Evolutionary conservation across 225 moss, liverwort and hornwort genomes (phyloP).

Genomic region (Rhytidiadelphus loreus): DNA sequence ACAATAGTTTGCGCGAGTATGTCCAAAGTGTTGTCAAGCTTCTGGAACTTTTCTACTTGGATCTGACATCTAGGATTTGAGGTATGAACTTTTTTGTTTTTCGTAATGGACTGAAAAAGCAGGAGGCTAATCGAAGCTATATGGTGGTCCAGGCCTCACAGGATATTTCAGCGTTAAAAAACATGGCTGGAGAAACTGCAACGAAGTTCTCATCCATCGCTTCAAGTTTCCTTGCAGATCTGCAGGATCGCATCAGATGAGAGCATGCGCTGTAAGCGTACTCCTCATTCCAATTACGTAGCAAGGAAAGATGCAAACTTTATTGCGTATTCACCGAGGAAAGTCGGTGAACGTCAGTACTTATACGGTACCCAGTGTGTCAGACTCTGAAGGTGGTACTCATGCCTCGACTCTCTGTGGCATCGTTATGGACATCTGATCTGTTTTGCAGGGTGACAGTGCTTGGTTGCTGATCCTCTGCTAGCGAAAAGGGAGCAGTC

Average conservation of each 20-base stretch:
- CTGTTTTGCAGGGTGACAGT: background rate
- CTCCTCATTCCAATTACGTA: background rate
- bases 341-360: background rate
- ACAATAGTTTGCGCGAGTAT: background rate
- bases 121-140: conserved; percentile 29
- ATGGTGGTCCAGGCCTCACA: conserved; percentile 80
- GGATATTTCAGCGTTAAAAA: conserved; percentile 88
- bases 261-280: conserved; percentile 1
- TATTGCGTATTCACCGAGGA: background rate
- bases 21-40: background rate
- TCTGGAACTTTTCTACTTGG: background rate
- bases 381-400: background rate
- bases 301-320: background rate
- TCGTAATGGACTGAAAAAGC: background rate
- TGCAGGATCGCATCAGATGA: conserved; percentile 93
- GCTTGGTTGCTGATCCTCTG: background rate
- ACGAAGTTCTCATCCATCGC: conserved; percentile 93
- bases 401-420: background rate
- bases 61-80: background rate
- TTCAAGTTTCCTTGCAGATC: conserved; percentile 82
- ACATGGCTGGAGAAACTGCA: conserved; percentile 90
- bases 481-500: background rate
- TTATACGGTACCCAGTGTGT: background rate
- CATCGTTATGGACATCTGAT: background rate
- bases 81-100: background rate